Evolutionary conservation across 192 early-diverging fungal genomes (phyloP), one percentile per base, ranked within the genome.

Genomic region (Fimicolochytrium jonesii): DNA sequence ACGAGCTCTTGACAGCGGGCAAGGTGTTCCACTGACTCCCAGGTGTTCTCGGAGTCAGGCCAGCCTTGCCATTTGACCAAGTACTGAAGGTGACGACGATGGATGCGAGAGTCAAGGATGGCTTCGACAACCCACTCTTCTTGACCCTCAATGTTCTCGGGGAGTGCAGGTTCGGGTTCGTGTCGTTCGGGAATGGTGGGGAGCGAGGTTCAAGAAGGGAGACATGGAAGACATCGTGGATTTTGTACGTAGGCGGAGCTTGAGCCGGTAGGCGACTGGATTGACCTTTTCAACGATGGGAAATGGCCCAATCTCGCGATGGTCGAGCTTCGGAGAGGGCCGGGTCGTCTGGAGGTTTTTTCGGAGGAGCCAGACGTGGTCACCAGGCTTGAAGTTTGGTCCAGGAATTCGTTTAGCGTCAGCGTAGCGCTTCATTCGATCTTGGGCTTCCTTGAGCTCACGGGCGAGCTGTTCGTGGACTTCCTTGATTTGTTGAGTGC

Each of bases 201-300:
- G 53, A 2, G 23, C 25, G 4, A n/a, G 53, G 53, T 7, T 39
- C 34, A 28, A 56, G 53, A 18, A 56, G 53, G 3, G 32, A 56
- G 29, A 39, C 36, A 28, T 56, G 53, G 36, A 56, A 56, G 31
- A 56, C 53, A 33, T 34, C 7, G 33, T 56, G 32, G 6, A 56
- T 34, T 13, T 26, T 3, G 29, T n/a, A 56, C 30, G n/a, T 17
- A 15, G 5, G 53, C 32, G 39, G 36, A 56, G 46, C 20, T 56
- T 34, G 17, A 56, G 53, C 3, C 36, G 23, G 23, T 50, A 50
- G 4, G 48, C 48, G 3, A 17, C 20, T 13, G 48, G 6, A 26
- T 25, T 25, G 6, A 56, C 23, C 20, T 34, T 33, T 28, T 3
- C 32, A 18, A 39, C 2, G 53, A 56, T 18, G 3, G 6, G 2